Conservation (phyloP, 2,329 filamentous ascomycete species). For the Madurella fahalii region DNA sequence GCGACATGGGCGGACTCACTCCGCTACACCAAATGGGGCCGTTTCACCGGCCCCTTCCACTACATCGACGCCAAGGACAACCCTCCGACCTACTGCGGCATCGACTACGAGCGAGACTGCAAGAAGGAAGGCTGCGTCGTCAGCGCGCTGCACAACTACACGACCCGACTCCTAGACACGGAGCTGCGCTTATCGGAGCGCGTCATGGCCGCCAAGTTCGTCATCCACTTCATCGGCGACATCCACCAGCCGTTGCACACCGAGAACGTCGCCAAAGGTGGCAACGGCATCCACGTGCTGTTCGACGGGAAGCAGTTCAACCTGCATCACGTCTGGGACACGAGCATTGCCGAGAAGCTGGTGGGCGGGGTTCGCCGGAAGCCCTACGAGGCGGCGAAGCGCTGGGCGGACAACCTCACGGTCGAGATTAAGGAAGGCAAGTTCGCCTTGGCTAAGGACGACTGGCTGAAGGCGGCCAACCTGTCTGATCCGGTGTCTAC, state of each 20-base stretch:
- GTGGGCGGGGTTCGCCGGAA: slow-evolving; percentile 50
- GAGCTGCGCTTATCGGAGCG: slow-evolving; percentile 43
- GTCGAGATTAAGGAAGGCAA: slow-evolving; percentile 52
- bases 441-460: slow-evolving; percentile 45
- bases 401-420: slow-evolving; percentile 56
- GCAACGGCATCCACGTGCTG: slow-evolving; percentile 63
- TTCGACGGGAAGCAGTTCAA: slow-evolving; percentile 58
- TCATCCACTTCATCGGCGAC: slow-evolving; percentile 66
- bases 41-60: slow-evolving; percentile 60
- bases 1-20: slow-evolving; percentile 66
- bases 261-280: slow-evolving; percentile 60
- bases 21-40: slow-evolving; percentile 60
- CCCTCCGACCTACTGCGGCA: slow-evolving; percentile 54
- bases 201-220: slow-evolving; percentile 61
- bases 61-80: slow-evolving; percentile 65
- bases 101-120: slow-evolving; percentile 59
- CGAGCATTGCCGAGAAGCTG: slow-evolving; percentile 61
- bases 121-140: slow-evolving; percentile 59
- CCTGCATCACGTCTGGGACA: slow-evolving; percentile 71
- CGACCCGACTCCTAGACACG: slow-evolving; percentile 48
- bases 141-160: slow-evolving; percentile 58
- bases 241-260: slow-evolving; percentile 66
- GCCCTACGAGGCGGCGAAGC: slow-evolving; percentile 46
- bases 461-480: slow-evolving; percentile 56
- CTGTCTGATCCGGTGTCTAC: slow-evolving; percentile 52